phyloP scores from a whole-genome alignment of 169 alveolate genomes.

The Blepharisma undulans region DNA sequence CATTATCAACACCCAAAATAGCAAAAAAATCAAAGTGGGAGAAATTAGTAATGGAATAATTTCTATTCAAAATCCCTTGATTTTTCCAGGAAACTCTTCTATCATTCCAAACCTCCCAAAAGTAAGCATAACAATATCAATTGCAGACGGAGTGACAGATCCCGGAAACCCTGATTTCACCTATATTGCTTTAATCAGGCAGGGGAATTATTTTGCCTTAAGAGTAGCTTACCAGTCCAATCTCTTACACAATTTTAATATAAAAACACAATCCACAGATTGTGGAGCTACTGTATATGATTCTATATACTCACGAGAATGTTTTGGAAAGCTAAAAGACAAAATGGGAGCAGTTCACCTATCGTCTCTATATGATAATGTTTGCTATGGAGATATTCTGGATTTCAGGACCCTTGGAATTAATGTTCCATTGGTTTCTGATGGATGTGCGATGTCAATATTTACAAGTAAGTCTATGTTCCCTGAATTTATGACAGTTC shows the following conservation, averaged over 20 bases:
- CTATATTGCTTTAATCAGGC: not conserved
- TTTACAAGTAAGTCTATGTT: not conserved
- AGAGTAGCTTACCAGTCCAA: not conserved
- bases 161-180: not conserved
- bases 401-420: not conserved
- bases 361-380: not conserved
- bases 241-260: not conserved
- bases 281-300: not conserved
- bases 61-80: not conserved
- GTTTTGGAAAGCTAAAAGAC: not conserved
- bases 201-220: not conserved
- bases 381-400: not conserved
- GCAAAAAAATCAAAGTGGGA: not conserved
- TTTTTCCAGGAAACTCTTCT: not conserved
- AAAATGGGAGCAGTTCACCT: not conserved
- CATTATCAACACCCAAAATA: not conserved
- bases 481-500: not conserved
- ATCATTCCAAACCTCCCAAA: not conserved
- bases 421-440: not conserved
- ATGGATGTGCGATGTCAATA: not conserved
- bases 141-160: not conserved
- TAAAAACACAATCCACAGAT: not conserved
- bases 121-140: not conserved
- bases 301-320: not conserved
- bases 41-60: not conserved